phyloP scores from a whole-genome alignment of 305 asterid genomes.

The Fraxinus baroniana region DNA sequence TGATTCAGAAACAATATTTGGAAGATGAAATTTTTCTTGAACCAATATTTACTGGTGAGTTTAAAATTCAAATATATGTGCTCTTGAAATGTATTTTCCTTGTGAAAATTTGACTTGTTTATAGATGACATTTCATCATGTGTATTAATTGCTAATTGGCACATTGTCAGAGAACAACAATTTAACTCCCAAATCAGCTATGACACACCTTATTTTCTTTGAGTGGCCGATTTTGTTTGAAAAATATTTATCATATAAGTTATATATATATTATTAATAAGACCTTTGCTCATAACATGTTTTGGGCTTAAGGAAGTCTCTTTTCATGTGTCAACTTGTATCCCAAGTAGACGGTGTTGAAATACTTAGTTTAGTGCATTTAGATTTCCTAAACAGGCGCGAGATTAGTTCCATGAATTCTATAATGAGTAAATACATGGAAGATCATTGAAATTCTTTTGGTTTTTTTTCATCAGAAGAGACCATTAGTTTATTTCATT shows the following conservation, averaged over 20 bases:
- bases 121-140: not conserved
- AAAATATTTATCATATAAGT: not conserved
- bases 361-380: not conserved
- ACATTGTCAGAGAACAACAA: not conserved
- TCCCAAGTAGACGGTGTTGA: constrained; percentile 7
- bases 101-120: not conserved
- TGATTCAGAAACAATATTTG: constrained; percentile 62
- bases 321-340: not conserved
- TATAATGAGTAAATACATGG: not conserved
- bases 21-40: constrained; percentile 71
- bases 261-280: constrained; percentile 1
- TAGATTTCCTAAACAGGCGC: not conserved
- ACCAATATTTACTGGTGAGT: constrained; percentile 68
- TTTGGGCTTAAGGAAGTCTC: not conserved
- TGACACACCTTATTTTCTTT: not conserved
- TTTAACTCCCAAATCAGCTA: not conserved
- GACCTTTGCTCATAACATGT: not conserved
- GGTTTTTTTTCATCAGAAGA: not conserved
- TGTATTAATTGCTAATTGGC: not conserved
- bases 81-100: constrained; percentile 6
- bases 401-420: constrained; percentile 2
- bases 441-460: not conserved
- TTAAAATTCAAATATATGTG: constrained; percentile 15
- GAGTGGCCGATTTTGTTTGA: not conserved
- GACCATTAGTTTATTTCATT: constrained; percentile 1